These are phyloP conservation scores for Quillaja saponaria DNA, from an alignment of 306 rosid species.

Conservation along the genomic window DNA sequence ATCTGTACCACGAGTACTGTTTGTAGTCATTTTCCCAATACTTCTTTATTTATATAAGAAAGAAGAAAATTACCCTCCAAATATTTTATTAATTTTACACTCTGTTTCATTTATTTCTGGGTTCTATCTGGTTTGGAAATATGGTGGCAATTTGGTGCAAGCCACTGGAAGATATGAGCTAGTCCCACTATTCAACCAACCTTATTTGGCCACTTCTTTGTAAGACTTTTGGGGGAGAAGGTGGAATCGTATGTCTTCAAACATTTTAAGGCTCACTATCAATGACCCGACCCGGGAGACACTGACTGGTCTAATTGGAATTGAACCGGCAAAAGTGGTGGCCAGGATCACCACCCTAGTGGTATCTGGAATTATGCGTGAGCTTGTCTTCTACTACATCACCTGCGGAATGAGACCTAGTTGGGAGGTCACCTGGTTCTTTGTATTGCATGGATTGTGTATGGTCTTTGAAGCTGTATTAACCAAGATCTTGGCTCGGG, in stretches of 20 bases:
- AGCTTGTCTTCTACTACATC: slow-evolving; percentile 25
- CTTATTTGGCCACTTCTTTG: slow-evolving; percentile 30
- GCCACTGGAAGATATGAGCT: slow-evolving; percentile 3
- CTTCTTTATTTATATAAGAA: too few relatives aligned
- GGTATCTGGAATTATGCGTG: slow-evolving; percentile 28
- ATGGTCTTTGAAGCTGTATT: slow-evolving; percentile 13
- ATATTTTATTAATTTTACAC: too few relatives aligned
- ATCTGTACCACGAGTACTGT: too few relatives aligned
- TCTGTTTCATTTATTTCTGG: too few relatives aligned
- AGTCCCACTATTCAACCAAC: slow-evolving; percentile 16
- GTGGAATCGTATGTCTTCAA: slow-evolving; percentile 29
- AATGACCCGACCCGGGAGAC: slow-evolving; percentile 20
- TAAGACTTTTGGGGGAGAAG: slow-evolving; percentile 36
- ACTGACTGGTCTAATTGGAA: not conserved
- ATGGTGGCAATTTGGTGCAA: too few relatives aligned
- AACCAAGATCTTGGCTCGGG: not conserved
- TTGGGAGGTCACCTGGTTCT: slow-evolving; percentile 30
- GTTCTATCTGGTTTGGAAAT: too few relatives aligned
- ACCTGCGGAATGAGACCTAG: slow-evolving; percentile 29
- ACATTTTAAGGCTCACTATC: slow-evolving; percentile 8
- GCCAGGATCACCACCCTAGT: slow-evolving; percentile 7
- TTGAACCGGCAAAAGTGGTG: not conserved
- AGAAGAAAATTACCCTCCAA: too few relatives aligned
- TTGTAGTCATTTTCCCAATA: too few relatives aligned
- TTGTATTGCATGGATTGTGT: slow-evolving; percentile 20